Conservation (phyloP, 371 early-diverging fungal species). For the Circinella umbellata region DNA sequence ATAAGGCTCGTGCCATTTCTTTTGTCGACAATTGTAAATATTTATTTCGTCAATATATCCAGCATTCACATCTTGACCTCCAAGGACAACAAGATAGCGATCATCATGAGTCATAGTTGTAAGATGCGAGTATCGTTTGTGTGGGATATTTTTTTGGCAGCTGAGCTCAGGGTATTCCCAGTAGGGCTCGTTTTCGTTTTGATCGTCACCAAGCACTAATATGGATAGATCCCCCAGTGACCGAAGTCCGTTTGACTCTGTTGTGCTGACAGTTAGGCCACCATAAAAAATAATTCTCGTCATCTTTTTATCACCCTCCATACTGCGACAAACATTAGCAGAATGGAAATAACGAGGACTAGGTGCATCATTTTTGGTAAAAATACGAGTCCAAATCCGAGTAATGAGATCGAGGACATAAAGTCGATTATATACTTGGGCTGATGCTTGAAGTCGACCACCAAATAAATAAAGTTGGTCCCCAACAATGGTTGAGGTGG, state of each 20-base stretch:
- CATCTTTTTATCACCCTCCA: not conserved
- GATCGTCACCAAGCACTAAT: conserved; percentile 36
- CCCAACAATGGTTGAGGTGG: conserved; percentile 61
- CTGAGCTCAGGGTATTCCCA: conserved; percentile 57
- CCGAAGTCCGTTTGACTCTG: conserved; percentile 18
- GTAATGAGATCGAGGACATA: conserved; percentile 60
- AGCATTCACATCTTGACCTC: conserved; percentile 73
- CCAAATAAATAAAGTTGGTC: conserved; percentile 70
- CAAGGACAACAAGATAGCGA: conserved; percentile 60
- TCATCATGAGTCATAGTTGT: conserved; percentile 52
- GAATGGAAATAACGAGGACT: conserved; percentile 77
- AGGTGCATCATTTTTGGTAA: conserved; percentile 35
- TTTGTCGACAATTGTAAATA: conserved; percentile 58
- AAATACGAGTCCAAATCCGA: conserved; percentile 28
- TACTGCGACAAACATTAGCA: conserved; percentile 47
- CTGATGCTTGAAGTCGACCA: conserved; percentile 60
- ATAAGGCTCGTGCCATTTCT: conserved; percentile 59
- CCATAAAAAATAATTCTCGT: conserved; percentile 57
- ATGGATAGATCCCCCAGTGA: conserved; percentile 67
- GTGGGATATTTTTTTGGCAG: conserved; percentile 27
- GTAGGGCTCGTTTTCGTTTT: conserved; percentile 11
- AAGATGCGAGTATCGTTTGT: conserved; percentile 74
- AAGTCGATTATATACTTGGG: conserved; percentile 60
- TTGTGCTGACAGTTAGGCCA: conserved; percentile 50
- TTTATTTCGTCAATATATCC: conserved; percentile 72